A percentile compares a stretch with the other conserved stretches of the same genome.
These are phyloP conservation scores for Rhizophagus prolifer DNA, from an alignment of 192 early-diverging fungal genomes.

Conservation along the genomic window DNA sequence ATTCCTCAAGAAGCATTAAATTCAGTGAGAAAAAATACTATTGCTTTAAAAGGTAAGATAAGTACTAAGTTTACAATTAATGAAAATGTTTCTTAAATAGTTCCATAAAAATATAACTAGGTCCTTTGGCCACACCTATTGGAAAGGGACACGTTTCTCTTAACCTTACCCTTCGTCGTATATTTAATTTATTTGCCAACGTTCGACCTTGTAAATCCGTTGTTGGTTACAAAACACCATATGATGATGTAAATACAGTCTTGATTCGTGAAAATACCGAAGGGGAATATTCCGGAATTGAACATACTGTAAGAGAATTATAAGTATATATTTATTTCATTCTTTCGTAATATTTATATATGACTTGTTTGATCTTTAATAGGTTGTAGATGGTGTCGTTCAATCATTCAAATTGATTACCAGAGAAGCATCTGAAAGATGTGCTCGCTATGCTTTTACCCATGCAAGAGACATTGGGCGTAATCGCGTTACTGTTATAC, in stretches of 20 bases:
- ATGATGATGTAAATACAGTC: conserved; percentile 96
- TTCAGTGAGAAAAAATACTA: conserved; percentile 93
- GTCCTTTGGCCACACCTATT: conserved; percentile 95
- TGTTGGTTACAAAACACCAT: conserved; percentile 93
- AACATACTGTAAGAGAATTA: conserved; percentile 67
- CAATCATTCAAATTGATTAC: conserved; percentile 99
- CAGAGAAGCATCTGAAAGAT: conserved; percentile 87
- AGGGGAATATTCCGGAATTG: conserved; percentile 99
- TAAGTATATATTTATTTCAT: background rate
- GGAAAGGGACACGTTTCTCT: conserved; percentile 99
- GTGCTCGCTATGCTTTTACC: conserved; percentile 92
- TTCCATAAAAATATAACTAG: conserved; percentile 22
- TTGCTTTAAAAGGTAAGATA: conserved; percentile 83
- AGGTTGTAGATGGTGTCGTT: conserved; percentile 71
- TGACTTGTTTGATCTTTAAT: conserved; percentile 20
- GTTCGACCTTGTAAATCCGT: conserved; percentile 98
- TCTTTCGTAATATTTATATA: background rate
- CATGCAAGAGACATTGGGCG: conserved; percentile 89
- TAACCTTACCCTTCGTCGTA: conserved; percentile 83
- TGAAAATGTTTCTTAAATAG: background rate
- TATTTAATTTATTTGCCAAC: conserved; percentile 98
- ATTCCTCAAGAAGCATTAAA: conserved; percentile 90
- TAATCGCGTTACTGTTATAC: conserved; percentile 91
- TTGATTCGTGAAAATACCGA: conserved; percentile 99
- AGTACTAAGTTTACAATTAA: background rate